Percentiles rank a stretch among this genome's conserved stretches.
phyloP scores from a whole-genome alignment of 78 protist genomes.

The Dictyostelium discoideum region DNA sequence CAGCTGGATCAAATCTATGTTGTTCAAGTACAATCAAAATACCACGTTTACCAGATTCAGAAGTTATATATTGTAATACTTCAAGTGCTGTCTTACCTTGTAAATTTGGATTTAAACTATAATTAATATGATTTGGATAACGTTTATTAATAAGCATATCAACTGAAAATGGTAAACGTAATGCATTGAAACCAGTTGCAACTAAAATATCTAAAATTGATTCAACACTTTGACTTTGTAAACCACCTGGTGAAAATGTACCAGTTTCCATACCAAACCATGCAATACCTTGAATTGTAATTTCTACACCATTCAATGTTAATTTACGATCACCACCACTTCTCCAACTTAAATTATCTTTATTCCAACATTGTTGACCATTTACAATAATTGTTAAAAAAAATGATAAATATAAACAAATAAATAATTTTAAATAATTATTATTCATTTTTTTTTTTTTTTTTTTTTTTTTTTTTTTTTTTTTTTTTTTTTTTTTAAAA shows the following conservation, averaged over 20 bases:
- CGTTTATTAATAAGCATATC: conserved; percentile 42
- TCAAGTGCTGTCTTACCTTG: conserved; percentile 31
- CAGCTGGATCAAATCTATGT: conserved; percentile 70
- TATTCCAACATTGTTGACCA: background rate
- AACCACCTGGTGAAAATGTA: conserved; percentile 69
- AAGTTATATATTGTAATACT: conserved; percentile 46
- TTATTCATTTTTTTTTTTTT: background rate
- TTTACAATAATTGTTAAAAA: background rate
- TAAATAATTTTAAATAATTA: background rate
- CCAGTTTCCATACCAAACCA: conserved; percentile 73
- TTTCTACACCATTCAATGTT: background rate
- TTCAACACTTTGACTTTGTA: conserved; percentile 35
- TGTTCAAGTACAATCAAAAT: conserved; percentile 72
- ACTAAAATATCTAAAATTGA: conserved; percentile 59
- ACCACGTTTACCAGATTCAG: conserved; percentile 60
- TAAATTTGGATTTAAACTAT: conserved; percentile 50
- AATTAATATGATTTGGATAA: conserved; percentile 47
- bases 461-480: background rate
- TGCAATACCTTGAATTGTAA: conserved; percentile 66
- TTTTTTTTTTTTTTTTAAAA: background rate
- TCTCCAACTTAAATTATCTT: background rate
- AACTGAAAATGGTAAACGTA: conserved; percentile 77
- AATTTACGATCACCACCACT: conserved; percentile 4
- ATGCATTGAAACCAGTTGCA: conserved; percentile 61
- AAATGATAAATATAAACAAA: background rate